Base-by-base conservation (phyloP, 306 rosid genomes). In the Casuarina cunninghamiana region DNA sequence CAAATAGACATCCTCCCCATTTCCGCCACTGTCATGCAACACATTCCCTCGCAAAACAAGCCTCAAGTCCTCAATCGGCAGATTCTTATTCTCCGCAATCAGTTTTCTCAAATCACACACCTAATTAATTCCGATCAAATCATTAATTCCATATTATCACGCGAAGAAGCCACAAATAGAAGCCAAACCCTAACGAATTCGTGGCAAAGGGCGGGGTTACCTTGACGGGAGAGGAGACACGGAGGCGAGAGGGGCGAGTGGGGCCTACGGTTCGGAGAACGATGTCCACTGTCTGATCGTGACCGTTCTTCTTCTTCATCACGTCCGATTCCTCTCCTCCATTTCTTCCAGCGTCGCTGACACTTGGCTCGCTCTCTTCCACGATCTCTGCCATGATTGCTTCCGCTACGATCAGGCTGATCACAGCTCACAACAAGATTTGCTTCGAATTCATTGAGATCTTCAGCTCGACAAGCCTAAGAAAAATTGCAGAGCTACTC, bases 221-320 rank as follows among this genome's bases (percentile, higher is more conserved):
- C 84, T 83, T 89, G 82, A 91, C 81, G 53, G 86, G 66, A 83
- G 97, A 86, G 3, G 92, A 91, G 79, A 91, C 86, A 4, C 72
- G 85, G 44, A 95, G 89, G 78, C 91, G 96, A 87, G 91, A 89
- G 69, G 98, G 97, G 60, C 88, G 97, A 75, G 93, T 58, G 17
- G 97, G 98, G 82, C 97, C 98, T 44, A 92, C 82, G 61, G 96
- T 89, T 75, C 88, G 88, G 76, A 95, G 87, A 55, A 92, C 61
- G 83, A 95, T 88, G 42, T 89, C 96, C 9, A 92, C 91, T 85
- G 35, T 41, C 41, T 57, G 26, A 57, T 19, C 15, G 0, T 66
- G 8, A 3, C 7, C 32, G 65, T 75, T 72, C 69, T 43, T 72
- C 48, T 71, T 85, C 32, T 69, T 67, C 44, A n/a, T 61, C 12